Evolutionary conservation across 805 yeast genomes (phyloP).

Genomic region (Nakazawaea ambrosiae): DNA sequence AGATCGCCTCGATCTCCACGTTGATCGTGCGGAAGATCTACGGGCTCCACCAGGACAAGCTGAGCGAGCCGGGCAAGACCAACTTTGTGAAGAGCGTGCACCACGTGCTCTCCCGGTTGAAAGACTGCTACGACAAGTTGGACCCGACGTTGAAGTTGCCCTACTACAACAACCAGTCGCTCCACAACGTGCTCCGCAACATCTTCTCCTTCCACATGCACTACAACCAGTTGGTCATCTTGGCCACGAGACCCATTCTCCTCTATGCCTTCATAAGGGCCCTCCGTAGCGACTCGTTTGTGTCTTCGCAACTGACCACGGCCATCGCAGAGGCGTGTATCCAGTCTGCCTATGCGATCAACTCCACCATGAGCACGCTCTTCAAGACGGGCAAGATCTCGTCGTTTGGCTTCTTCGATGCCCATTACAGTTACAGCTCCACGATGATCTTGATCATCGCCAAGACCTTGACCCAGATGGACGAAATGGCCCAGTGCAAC

Average conservation of each 20-base stretch:
- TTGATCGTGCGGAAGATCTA: constrained; percentile 9
- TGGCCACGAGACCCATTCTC: constrained; percentile 10
- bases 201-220: constrained; percentile 11
- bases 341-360: constrained; percentile 9
- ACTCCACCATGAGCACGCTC: constrained; percentile 6
- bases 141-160: constrained; percentile 10
- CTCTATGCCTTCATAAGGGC: constrained; percentile 7
- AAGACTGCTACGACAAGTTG: constrained; percentile 8
- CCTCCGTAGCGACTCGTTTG: constrained; percentile 1
- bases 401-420: constrained; percentile 10
- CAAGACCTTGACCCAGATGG: constrained; percentile 1
- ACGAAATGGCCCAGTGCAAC: neutral
- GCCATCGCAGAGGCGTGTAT: constrained; percentile 11
- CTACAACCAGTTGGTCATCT: constrained; percentile 9
- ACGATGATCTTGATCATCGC: constrained; percentile 9
- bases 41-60: constrained; percentile 4
- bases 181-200: constrained; percentile 4
- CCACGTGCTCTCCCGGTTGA: constrained; percentile 6
- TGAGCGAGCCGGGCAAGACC: neutral
- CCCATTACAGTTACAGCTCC: constrained; percentile 11
- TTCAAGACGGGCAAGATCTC: constrained; percentile 6
- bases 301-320: constrained; percentile 6
- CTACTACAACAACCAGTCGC: constrained; percentile 4
- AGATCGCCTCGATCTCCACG: constrained; percentile 6
- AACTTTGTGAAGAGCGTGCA: constrained; percentile 9